These are phyloP conservation scores for Huntiella moniliformis DNA, from an alignment of 2,329 filamentous ascomycete genomes.

Conservation along the genomic window DNA sequence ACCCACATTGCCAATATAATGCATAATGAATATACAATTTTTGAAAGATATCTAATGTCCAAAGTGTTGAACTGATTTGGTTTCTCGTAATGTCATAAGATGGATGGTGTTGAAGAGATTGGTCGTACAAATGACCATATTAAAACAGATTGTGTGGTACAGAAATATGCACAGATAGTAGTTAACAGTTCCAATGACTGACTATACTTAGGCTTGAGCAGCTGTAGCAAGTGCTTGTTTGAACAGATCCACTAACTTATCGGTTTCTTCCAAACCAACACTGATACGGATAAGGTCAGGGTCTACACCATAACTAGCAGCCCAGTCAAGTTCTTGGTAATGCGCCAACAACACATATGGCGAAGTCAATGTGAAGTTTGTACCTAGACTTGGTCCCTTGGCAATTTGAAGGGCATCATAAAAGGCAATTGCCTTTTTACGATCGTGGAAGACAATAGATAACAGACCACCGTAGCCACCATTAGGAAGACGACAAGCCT, in stretches of 20 bases:
- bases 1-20: no score
- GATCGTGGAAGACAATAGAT: conserved; percentile 59
- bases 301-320: conserved; percentile 61
- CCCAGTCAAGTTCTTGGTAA: conserved; percentile 86
- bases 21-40: no score
- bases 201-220: neutral
- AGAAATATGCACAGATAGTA: neutral
- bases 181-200: neutral
- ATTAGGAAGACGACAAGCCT: conserved; percentile 50
- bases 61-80: neutral
- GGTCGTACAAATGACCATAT: no score
- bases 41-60: neutral
- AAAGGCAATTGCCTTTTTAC: conserved; percentile 56
- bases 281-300: conserved; percentile 67
- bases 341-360: conserved; percentile 87
- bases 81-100: neutral
- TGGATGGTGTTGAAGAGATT: no score
- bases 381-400: conserved; percentile 87
- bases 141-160: no score
- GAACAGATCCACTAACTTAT: conserved; percentile 45
- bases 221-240: conserved; percentile 45
- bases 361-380: conserved; percentile 85
- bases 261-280: conserved; percentile 68
- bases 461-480: conserved; percentile 84
- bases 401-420: conserved; percentile 73